These are phyloP conservation scores for Plasmodium blacklocki DNA, from an alignment of 169 alveolate genomes.

Conservation along the genomic window DNA sequence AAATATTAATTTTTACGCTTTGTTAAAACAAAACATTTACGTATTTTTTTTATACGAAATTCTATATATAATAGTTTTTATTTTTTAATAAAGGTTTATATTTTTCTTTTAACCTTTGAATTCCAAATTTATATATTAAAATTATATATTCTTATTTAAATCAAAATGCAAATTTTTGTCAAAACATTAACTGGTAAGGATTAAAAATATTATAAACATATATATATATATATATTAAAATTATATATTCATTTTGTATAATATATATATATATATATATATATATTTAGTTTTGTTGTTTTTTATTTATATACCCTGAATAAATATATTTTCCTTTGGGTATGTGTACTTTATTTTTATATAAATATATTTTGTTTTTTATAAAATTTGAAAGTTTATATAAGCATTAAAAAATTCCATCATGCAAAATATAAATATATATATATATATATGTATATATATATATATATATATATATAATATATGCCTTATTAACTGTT, in stretches of 20 bases:
- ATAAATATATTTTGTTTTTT: too few species aligned
- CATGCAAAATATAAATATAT: too few species aligned
- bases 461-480: too few species aligned
- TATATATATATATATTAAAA: background rate
- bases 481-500: too few species aligned
- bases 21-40: constrained; percentile 55
- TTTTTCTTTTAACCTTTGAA: background rate
- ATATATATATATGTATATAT: too few species aligned
- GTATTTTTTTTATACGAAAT: constrained; percentile 34
- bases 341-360: too few species aligned
- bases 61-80: constrained; percentile 18
- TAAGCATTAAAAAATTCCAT: too few species aligned
- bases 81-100: constrained; percentile 28
- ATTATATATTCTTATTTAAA: constrained; percentile 12
- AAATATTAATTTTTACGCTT: constrained; percentile 21
- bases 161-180: constrained; percentile 95
- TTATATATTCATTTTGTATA: background rate
- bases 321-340: background rate
- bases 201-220: background rate
- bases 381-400: too few species aligned
- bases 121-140: constrained; percentile 4
- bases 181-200: constrained; percentile 96
- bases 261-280: background rate
- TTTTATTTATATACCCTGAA: background rate
- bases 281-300: background rate